Evolutionary conservation across 768 basidiomycete genomes (phyloP).

Genomic region (Auricularia sp.): DNA sequence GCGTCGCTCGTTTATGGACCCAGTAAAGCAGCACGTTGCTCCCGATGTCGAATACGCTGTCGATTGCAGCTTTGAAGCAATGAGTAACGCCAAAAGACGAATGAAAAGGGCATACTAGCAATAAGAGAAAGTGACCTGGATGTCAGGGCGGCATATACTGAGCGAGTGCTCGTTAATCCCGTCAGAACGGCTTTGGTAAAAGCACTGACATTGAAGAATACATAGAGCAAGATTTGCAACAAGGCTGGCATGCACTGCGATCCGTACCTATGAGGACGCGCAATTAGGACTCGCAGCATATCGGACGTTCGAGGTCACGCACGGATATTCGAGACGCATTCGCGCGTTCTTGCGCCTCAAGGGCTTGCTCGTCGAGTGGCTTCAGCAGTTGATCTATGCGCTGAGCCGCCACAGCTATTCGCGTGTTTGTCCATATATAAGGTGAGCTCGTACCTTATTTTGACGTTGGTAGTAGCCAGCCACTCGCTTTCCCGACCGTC

Average conservation of each 20-base stretch:
- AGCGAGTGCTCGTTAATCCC: neutral
- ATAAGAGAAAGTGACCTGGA: conserved; percentile 76
- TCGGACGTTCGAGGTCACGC: neutral
- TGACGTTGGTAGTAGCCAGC: neutral
- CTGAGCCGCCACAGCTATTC: neutral
- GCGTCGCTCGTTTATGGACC: conserved; percentile 62
- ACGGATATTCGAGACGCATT: neutral
- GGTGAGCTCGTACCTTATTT: neutral
- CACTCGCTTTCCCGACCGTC: neutral
- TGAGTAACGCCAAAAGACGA: neutral
- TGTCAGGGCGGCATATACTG: conserved; percentile 88
- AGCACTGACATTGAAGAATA: conserved; percentile 53
- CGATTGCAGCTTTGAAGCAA: conserved; percentile 45
- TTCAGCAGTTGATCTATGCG: neutral
- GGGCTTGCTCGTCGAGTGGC: neutral
- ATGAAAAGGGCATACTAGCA: conserved; percentile 33
- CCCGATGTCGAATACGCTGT: conserved; percentile 76
- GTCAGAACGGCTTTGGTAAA: neutral
- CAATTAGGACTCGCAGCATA: neutral
- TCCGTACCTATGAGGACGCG: conserved; percentile 51
- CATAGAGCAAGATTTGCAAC: conserved; percentile 63
- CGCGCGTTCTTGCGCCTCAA: neutral
- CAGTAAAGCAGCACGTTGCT: conserved; percentile 74
- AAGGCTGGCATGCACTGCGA: conserved; percentile 78
- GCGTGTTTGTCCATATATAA: neutral